phyloP scores from a whole-genome alignment of 148 eudicot genomes.

The Vaccinium myrtillus region DNA sequence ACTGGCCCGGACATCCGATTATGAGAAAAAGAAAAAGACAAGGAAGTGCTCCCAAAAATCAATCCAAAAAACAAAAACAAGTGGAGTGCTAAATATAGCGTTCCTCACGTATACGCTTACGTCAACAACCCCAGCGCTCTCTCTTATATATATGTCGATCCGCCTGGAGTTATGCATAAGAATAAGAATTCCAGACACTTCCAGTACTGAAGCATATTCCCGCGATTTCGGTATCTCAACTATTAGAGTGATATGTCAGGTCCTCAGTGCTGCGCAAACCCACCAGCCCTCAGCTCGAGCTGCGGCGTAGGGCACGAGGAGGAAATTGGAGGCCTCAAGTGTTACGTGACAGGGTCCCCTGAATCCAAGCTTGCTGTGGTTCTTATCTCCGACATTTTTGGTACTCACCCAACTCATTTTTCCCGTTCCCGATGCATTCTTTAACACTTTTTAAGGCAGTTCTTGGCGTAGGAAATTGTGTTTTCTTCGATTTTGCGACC shows the following conservation, averaged over 20 bases:
- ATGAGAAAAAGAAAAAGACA: too few relatives aligned
- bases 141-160: background rate
- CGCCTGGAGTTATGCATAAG: too few relatives aligned
- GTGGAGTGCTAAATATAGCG: too few relatives aligned
- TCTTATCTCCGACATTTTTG: slow-evolving; percentile 49
- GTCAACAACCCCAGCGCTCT: too few relatives aligned
- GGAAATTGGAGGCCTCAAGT: slow-evolving; percentile 42
- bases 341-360: slow-evolving; percentile 41
- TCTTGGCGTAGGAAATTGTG: too few relatives aligned
- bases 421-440: too few relatives aligned
- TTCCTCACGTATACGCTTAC: too few relatives aligned
- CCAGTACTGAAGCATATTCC: background rate
- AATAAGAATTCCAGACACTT: background rate
- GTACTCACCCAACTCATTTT: slow-evolving; percentile 22
- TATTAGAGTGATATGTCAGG: slow-evolving; percentile 37
- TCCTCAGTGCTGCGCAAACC: slow-evolving; percentile 49
- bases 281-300: slow-evolving; percentile 35
- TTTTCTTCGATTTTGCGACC: slow-evolving; percentile 33
- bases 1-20: too few relatives aligned
- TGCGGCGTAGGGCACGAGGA: slow-evolving; percentile 37
- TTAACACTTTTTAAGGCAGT: too few relatives aligned
- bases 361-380: slow-evolving; percentile 38
- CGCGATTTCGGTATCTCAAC: too few relatives aligned
- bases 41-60: too few relatives aligned
- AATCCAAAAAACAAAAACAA: too few relatives aligned